phyloP scores from a whole-genome alignment of 2,329 filamentous ascomycete species.

The Pestalotiopsis sp. region DNA sequence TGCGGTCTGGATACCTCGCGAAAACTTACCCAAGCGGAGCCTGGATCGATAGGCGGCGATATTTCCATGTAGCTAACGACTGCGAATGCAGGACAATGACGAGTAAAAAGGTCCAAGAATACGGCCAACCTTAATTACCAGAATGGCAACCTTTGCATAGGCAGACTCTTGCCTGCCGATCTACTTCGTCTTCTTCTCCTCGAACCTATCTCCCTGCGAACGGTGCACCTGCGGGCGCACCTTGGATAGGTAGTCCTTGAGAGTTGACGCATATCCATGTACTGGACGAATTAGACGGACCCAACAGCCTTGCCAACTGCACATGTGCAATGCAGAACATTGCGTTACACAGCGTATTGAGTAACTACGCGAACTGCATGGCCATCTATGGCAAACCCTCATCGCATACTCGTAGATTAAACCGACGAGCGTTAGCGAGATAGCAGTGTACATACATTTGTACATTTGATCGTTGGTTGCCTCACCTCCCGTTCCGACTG shows the following conservation, averaged over 20 bases:
- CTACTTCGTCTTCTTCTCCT: neutral
- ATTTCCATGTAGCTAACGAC: neutral
- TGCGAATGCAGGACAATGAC: neutral
- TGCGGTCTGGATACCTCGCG: neutral
- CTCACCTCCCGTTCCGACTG: neutral
- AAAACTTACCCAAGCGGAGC: neutral
- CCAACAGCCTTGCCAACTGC: neutral
- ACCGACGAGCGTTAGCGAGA: neutral
- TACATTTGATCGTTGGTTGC: neutral
- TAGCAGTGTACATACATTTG: neutral
- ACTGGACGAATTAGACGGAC: neutral
- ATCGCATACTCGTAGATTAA: neutral
- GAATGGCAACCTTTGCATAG: neutral
- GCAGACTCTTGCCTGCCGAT: neutral
- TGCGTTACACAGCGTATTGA: neutral
- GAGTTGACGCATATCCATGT: neutral
- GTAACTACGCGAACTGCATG: neutral
- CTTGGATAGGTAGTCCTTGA: neutral
- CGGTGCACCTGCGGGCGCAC: neutral
- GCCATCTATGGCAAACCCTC: neutral
- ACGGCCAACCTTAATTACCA: neutral
- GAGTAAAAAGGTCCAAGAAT: neutral
- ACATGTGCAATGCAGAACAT: neutral
- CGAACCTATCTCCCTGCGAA: neutral
- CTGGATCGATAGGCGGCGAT: neutral